Conservation (phyloP, 2,329 filamentous ascomycete genomes). For the Microsporum ferrugineum region DNA sequence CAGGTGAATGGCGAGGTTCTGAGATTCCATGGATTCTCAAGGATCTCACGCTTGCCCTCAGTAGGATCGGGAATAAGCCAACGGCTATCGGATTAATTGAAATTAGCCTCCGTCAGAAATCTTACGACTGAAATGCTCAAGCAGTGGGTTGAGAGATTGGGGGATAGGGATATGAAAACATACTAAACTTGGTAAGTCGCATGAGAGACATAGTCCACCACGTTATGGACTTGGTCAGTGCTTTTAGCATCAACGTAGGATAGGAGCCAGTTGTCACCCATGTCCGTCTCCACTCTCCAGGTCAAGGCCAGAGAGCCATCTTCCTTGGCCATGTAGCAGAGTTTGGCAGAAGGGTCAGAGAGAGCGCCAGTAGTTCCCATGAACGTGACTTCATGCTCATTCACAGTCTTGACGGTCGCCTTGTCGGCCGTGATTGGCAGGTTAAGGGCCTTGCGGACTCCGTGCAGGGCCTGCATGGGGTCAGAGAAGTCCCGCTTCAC, state of each 20-base stretch:
- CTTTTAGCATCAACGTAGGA: slow-evolving; percentile 13
- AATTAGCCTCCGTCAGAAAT: background rate
- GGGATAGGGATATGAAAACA: background rate
- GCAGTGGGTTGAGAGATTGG: background rate
- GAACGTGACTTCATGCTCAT: slow-evolving; percentile 9
- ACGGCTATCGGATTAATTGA: background rate
- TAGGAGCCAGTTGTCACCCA: slow-evolving; percentile 13
- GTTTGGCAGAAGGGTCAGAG: slow-evolving; percentile 9
- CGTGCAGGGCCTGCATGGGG: slow-evolving; percentile 9
- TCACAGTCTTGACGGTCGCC: slow-evolving; percentile 2
- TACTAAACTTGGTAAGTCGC: slow-evolving; percentile 12
- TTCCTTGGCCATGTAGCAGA: slow-evolving; percentile 10
- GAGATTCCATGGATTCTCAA: slow-evolving; percentile 10
- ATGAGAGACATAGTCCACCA: slow-evolving; percentile 11
- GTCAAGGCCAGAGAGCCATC: slow-evolving; percentile 11
- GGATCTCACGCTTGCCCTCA: slow-evolving; percentile 5
- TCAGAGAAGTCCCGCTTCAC: slow-evolving; percentile 8
- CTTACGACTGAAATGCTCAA: background rate
- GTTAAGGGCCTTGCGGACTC: slow-evolving; percentile 7
- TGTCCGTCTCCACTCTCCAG: slow-evolving; percentile 12
- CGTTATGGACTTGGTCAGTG: slow-evolving; percentile 8
- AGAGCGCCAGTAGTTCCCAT: slow-evolving; percentile 12
- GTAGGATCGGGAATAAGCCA: slow-evolving; percentile 11
- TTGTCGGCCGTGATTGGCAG: slow-evolving; percentile 10
- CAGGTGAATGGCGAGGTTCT: slow-evolving; percentile 9